Evolutionary conservation across 2,329 filamentous ascomycete genomes (phyloP).

Genomic region (Canariomyces notabilis): DNA sequence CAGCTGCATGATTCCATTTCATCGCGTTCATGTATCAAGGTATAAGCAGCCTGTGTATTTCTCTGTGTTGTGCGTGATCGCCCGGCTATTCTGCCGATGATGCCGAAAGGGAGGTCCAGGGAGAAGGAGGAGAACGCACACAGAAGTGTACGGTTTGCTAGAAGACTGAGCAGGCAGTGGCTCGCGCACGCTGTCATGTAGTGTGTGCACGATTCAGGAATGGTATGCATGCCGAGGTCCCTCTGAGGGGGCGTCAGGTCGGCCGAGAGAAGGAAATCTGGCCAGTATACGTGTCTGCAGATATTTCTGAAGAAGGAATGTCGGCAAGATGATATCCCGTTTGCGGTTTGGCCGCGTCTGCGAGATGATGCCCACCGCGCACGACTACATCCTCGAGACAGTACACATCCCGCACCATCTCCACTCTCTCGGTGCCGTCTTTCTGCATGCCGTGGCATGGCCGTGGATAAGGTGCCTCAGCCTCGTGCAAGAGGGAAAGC

Average conservation of each 20-base stretch:
- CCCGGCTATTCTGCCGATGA: background rate
- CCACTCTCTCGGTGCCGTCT: background rate
- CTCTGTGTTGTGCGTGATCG: background rate
- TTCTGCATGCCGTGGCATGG: no score
- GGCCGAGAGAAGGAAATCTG: no score
- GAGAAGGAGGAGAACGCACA: background rate
- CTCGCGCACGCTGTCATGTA: no score
- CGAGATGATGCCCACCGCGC: background rate
- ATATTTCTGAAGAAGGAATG: slow-evolving; percentile 8
- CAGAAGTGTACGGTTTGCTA: no score
- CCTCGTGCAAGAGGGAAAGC: no score
- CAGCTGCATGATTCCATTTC: no score
- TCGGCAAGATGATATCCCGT: background rate
- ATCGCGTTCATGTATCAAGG: no score
- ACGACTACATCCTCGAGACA: background rate
- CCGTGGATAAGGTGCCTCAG: no score
- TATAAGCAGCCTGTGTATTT: no score
- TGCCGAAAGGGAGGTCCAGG: background rate
- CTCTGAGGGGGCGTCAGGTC: no score
- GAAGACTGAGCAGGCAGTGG: no score
- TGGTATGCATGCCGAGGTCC: background rate
- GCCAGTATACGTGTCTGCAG: slow-evolving; percentile 6
- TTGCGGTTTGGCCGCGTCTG: background rate
- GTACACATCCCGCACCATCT: slow-evolving; percentile 1
- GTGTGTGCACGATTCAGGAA: background rate